Conservation (phyloP, 1,284 basidiomycete species). For the Heliocybe sulcata region DNA sequence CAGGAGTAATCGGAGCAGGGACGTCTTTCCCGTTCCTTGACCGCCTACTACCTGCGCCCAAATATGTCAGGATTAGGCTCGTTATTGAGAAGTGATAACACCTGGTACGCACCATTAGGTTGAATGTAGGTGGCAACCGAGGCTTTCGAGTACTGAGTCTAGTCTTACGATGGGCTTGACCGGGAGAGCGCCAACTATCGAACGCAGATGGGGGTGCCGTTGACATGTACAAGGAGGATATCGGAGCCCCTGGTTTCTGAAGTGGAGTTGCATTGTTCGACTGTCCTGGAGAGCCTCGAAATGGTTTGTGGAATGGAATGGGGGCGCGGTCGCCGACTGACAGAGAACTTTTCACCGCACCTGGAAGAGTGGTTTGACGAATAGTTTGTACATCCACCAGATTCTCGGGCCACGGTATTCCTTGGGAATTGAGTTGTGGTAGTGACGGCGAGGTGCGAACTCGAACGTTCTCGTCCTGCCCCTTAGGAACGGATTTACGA, state of each 20-base stretch:
- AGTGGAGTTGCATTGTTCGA: conserved; percentile 19
- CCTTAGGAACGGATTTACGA: conserved; percentile 19
- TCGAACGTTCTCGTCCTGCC: conserved; percentile 31
- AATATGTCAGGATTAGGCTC: conserved; percentile 5
- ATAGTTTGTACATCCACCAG: conserved; percentile 65
- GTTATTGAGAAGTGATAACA: background rate
- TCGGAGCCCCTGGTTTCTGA: conserved; percentile 30
- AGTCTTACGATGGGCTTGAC: conserved; percentile 25
- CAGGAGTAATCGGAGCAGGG: conserved; percentile 57
- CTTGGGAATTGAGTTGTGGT: conserved; percentile 62
- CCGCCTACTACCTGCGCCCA: conserved; percentile 60
- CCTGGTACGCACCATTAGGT: conserved; percentile 59
- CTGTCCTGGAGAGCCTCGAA: conserved; percentile 42
- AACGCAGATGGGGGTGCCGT: conserved; percentile 48
- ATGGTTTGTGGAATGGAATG: conserved; percentile 76
- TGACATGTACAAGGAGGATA: conserved; percentile 64
- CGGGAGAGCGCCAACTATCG: conserved; percentile 34
- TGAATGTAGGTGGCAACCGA: conserved; percentile 70
- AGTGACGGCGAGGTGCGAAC: conserved; percentile 66
- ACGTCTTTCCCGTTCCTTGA: conserved; percentile 76
- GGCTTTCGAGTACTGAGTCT: conserved; percentile 43
- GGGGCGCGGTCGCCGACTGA: conserved; percentile 37
- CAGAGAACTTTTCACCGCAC: conserved; percentile 61
- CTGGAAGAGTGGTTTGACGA: conserved; percentile 39
- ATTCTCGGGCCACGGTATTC: conserved; percentile 74